phyloP scores from a whole-genome alignment of 2,329 filamentous ascomycete genomes.

The Pyrenophora graminea region DNA sequence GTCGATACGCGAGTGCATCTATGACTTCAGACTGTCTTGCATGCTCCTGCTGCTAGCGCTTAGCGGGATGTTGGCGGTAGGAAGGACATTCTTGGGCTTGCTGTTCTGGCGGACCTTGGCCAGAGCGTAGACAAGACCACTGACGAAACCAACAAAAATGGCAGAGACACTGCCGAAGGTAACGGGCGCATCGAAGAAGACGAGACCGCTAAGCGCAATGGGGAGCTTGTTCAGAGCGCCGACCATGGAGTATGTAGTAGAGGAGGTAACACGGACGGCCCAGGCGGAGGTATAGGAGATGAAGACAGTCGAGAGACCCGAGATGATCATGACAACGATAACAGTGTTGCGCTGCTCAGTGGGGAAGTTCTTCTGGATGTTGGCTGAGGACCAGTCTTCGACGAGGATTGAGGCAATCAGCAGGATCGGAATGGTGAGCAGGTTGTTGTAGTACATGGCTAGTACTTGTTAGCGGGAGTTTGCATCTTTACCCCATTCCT shows the following conservation, averaged over 20 bases:
- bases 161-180: constrained; percentile 91
- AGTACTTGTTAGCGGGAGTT: constrained; percentile 16
- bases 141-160: constrained; percentile 88
- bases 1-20: constrained; percentile 13
- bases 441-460: constrained; percentile 99
- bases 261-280: constrained; percentile 97
- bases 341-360: constrained; percentile 76
- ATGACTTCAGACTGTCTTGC: constrained; percentile 75
- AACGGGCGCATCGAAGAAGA: constrained; percentile 95
- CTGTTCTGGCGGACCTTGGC: constrained; percentile 81
- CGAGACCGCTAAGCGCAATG: constrained; percentile 84
- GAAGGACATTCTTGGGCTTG: constrained; percentile 69
- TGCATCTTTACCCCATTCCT: not conserved
- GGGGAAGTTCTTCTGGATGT: constrained; percentile 88
- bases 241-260: constrained; percentile 98
- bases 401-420: constrained; percentile 77
- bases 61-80: constrained; percentile 68
- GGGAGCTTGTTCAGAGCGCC: constrained; percentile 97
- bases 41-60: constrained; percentile 92
- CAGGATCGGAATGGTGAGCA: constrained; percentile 92
- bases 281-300: constrained; percentile 99
- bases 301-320: constrained; percentile 89
- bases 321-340: constrained; percentile 88
- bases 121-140: constrained; percentile 86
- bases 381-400: constrained; percentile 90